Evolutionary conservation across 2,329 filamentous ascomycete genomes (phyloP), one percentile per base, ranked within the genome.

Genomic region (Neophaeococcomyces aloes): DNA sequence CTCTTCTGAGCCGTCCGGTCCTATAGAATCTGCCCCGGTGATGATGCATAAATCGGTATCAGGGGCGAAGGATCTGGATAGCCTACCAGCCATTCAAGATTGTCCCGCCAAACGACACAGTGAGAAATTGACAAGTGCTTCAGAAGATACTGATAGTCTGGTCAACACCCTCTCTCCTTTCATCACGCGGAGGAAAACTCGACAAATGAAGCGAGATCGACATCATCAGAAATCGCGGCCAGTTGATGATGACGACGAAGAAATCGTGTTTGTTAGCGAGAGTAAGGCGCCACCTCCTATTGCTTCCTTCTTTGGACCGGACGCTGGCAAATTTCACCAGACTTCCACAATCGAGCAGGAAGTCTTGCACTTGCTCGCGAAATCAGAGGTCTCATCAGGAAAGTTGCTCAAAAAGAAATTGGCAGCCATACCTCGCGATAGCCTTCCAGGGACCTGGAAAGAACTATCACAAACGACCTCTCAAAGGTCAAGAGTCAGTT

Each of bases 361-460:
- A 10, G 23, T 27, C 10, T 27, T 10, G 23, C 23, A 27, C 10
- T 6, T 27, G 23, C 5, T 27, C 23, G 23, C 23, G 23, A 27
- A 5, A 5, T 10, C 23, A 27, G 23, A 27, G 5, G 5, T 27
- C 5, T 27, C 23, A 27, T 5, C 5, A 27, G 10, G 23, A 10
- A 39, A 31, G 50, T 42, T 27, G 5, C n/a, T 42, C 13, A 15
- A 14, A 7, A 41, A 32, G 11, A 42, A 35, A 21, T 32, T 44
- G 8, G 41, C 25, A 7, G 31, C 17, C 17, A 33, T 25, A 13
- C 46, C 56, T 3, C 50, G 62, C n/a, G 57, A 62, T 10, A 61
- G 58, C 47, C 48, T 64, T 19, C 58, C 57, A 4, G 62, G 62
- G 2, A 54, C 56, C 2, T 64, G 60, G 58, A 59, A 56, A 44